Evolutionary conservation across 2,329 filamentous ascomycete species (phyloP), one percentile per base, ranked within the genome.

Genomic region (Rugonectria rugulosa): DNA sequence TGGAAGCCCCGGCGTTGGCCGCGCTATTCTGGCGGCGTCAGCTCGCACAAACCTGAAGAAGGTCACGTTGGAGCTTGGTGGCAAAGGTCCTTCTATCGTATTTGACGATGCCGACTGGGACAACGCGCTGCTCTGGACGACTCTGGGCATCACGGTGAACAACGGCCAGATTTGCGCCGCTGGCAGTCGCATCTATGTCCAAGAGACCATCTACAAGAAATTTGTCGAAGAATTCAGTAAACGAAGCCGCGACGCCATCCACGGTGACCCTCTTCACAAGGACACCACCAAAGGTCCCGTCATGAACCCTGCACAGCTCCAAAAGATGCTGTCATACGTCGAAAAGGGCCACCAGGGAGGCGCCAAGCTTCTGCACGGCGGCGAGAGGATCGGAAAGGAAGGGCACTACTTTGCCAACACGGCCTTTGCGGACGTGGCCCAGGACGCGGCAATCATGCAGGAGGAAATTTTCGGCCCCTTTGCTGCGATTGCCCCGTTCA

Each of bases 1-100:
- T 0, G 89, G 89, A 42, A 88, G 83, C 19, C 90, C 88, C 1
- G 77, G 76, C 1, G 90, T 88, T 1, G 89, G 85, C 6, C 81
- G 83, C 29, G 78, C 84, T 60, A 88, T 91, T 55, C 88, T 90
- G 85, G 86, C 86, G 64, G 78, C 82, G 70, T 87, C 88, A 0
- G 79, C 84, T 2, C 75, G 79, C 1, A 88, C 76, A 11, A 67
- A 66, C 44, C 72, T 83, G 64, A 86, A 86, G 72, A 84, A 83
- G 64, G 78, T 86, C 34, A 84, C 81, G 2, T 73, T 86, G 9
- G 84, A 87, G 68, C 79, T 81, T 4, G 85, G 85, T 34, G 85
- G 85, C 51, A 88, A 88, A 69, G 82, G 78, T 6, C 83, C 85
- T 0, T 72, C 84, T 3, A 66, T 88, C 10, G 78, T 87, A 10